phyloP scores from a whole-genome alignment of 768 basidiomycete genomes.

The Boletellus ananiceps region DNA sequence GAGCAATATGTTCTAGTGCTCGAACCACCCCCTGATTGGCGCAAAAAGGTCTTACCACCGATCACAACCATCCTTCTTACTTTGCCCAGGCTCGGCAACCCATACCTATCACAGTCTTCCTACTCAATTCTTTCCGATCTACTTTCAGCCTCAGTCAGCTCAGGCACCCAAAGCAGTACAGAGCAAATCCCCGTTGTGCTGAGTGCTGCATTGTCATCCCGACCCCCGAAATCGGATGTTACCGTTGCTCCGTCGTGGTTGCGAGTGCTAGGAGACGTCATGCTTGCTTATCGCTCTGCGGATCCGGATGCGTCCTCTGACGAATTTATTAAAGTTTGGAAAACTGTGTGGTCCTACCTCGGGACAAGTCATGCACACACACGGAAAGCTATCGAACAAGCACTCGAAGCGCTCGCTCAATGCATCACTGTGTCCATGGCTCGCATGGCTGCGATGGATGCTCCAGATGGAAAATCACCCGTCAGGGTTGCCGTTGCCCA shows the following conservation, averaged over 20 bases:
- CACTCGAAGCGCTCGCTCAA: conserved; percentile 58
- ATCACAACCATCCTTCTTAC: conserved; percentile 70
- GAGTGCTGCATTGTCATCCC: conserved; percentile 60
- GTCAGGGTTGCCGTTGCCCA: conserved; percentile 61
- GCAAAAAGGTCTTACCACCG: conserved; percentile 62
- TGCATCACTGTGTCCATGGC: conserved; percentile 71
- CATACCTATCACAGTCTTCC: conserved; percentile 83
- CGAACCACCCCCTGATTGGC: conserved; percentile 12
- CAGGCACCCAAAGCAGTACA: conserved; percentile 44
- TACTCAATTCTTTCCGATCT: conserved; percentile 85
- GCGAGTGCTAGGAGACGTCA: conserved; percentile 64
- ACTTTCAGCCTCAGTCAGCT: conserved; percentile 51
- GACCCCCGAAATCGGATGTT: conserved; percentile 65
- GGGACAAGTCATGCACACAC: conserved; percentile 61
- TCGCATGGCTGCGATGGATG: conserved; percentile 44
- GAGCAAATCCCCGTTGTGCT: conserved; percentile 60
- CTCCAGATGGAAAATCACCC: conserved; percentile 45
- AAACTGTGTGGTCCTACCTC: conserved; percentile 68
- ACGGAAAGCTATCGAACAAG: conserved; percentile 58
- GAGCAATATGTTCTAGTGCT: conserved; percentile 30
- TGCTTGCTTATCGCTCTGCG: conserved; percentile 56
- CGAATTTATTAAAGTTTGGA: conserved; percentile 68
- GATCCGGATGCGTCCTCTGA: conserved; percentile 47
- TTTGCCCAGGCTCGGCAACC: conserved; percentile 82
- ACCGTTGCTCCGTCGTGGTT: conserved; percentile 76